Conservation (phyloP, 2,329 filamentous ascomycete species). For the Neonectria coccinea region DNA sequence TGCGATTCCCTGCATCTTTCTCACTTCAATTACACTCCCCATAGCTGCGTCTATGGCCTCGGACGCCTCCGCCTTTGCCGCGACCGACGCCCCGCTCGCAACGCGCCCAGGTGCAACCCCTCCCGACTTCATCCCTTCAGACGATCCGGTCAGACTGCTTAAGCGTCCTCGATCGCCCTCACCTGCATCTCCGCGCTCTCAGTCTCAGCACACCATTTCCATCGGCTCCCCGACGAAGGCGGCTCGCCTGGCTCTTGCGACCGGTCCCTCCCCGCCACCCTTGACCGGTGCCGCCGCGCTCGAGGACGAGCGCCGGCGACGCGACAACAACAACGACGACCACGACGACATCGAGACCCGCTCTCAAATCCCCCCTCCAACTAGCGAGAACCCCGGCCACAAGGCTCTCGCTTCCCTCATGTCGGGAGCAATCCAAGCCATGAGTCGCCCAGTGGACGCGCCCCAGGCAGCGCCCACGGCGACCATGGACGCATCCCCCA, state of each 20-base stretch:
- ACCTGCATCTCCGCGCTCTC: conserved; percentile 53
- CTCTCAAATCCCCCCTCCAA: conserved; percentile 55
- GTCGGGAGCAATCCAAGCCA: conserved; percentile 62
- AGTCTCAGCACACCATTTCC: conserved; percentile 48
- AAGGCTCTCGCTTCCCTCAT: conserved; percentile 65
- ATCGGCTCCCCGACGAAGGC: conserved; percentile 66
- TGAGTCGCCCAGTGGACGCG: conserved; percentile 68
- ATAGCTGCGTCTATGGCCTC: conserved; percentile 62
- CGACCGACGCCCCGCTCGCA: conserved; percentile 62
- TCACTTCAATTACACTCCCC: conserved; percentile 36
- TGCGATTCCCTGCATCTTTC: conserved; percentile 29
- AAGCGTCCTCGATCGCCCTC: conserved; percentile 64
- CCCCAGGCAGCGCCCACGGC: conserved; percentile 59
- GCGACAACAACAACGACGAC: conserved; percentile 50
- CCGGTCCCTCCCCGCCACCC: conserved; percentile 58
- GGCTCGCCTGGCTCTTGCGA: conserved; percentile 61
- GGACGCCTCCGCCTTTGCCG: conserved; percentile 64
- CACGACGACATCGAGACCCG: conserved; percentile 52
- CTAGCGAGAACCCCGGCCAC: conserved; percentile 66
- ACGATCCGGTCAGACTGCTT: conserved; percentile 54
- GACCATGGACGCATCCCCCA: conserved; percentile 56
- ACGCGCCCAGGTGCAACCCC: conserved; percentile 51
- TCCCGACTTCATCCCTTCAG: conserved; percentile 53
- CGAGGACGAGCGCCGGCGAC: conserved; percentile 64
- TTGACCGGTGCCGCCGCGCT: conserved; percentile 66